phyloP scores from a whole-genome alignment of 176 grass and related monocot genomes.

The Phyllostachys edulis region DNA sequence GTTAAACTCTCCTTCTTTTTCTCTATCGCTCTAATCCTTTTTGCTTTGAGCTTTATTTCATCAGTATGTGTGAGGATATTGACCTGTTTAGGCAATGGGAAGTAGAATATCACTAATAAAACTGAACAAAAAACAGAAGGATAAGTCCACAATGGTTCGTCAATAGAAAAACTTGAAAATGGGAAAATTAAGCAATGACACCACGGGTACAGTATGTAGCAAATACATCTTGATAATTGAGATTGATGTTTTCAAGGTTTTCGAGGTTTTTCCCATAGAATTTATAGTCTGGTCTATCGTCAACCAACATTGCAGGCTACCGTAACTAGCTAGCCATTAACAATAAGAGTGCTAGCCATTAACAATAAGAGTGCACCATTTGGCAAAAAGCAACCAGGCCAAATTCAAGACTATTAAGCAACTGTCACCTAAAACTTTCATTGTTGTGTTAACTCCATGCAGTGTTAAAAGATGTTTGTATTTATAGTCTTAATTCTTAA shows the following conservation, averaged over 20 bases:
- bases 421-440: background rate
- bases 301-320: background rate
- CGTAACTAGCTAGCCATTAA: background rate
- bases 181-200: background rate
- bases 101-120: background rate
- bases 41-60: conserved; percentile 39
- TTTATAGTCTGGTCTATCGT: background rate
- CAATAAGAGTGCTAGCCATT: background rate
- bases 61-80: conserved; percentile 86
- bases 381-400: background rate
- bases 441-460: background rate
- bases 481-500: no score
- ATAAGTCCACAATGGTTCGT: no score
- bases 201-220: background rate
- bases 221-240: background rate
- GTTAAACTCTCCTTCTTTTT: conserved; percentile 34
- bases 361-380: background rate
- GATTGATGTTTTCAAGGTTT: background rate
- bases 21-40: conserved; percentile 40
- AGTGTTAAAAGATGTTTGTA: no score
- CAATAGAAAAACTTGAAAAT: background rate
- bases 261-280: background rate
- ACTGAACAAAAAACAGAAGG: background rate
- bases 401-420: background rate
- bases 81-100: conserved; percentile 45